Conservation (phyloP, 2,329 filamentous ascomycete genomes). For the Lachnellula willkommii region DNA sequence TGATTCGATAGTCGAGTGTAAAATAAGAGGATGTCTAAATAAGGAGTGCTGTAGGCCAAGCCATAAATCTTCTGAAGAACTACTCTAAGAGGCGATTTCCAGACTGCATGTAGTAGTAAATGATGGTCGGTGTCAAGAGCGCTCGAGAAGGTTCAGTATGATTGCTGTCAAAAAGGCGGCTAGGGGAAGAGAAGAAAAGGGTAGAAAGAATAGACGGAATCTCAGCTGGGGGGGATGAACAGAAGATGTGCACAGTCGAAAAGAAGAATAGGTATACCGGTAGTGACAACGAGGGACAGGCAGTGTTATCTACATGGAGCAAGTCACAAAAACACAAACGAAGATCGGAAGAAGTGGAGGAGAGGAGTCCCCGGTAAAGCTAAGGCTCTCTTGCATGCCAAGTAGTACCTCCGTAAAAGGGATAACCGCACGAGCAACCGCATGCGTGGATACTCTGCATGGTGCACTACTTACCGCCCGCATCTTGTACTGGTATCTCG, state of each 20-base stretch:
- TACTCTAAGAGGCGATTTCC: not conserved
- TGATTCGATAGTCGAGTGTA: conserved; percentile 6
- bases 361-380: not conserved
- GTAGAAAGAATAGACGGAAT: not conserved
- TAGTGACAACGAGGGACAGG: not conserved
- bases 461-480: not conserved
- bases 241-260: not conserved
- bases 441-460: not conserved
- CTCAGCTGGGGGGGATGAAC: not conserved
- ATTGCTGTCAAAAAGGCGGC: not conserved
- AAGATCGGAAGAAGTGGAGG: not conserved
- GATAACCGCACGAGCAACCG: not conserved
- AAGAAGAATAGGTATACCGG: not conserved
- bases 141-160: not conserved
- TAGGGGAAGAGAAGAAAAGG: not conserved
- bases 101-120: not conserved
- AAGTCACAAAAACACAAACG: not conserved
- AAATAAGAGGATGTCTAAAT: conserved; percentile 3
- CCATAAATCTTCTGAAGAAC: not conserved
- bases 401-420: not conserved
- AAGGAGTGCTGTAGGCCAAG: not conserved
- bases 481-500: too few relatives aligned
- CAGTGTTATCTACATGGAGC: not conserved
- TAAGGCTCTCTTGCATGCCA: not conserved
- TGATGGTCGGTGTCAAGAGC: not conserved